These are phyloP conservation scores for Coemansia sp. DNA, from an alignment of 192 early-diverging fungal genomes.

Conservation along the genomic window DNA sequence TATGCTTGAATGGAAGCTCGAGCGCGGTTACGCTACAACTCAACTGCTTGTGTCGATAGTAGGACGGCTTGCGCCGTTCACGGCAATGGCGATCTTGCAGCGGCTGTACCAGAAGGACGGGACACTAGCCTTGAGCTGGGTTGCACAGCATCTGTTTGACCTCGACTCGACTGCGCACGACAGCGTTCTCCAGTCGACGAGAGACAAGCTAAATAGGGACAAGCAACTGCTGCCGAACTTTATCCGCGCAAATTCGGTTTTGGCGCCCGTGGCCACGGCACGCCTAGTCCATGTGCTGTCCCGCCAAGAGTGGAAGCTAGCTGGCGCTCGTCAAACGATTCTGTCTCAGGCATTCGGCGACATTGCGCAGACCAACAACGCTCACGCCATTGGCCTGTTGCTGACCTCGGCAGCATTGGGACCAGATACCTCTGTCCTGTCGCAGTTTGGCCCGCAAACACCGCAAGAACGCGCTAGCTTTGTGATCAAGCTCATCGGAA, in stretches of 20 bases:
- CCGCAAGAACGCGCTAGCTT: constrained; percentile 11
- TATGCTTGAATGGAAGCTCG: constrained; percentile 1
- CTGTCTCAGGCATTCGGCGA: constrained; percentile 15
- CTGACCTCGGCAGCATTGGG: constrained; percentile 28
- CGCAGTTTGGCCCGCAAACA: constrained; percentile 22
- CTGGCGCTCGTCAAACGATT: constrained; percentile 16
- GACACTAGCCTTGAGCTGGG: constrained; percentile 14
- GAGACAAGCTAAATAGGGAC: constrained; percentile 1
- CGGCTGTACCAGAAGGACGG: neutral
- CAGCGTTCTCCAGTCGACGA: constrained; percentile 15
- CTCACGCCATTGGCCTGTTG: constrained; percentile 22
- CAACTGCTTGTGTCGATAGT: neutral
- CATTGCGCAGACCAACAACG: neutral
- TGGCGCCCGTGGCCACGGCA: constrained; percentile 9
- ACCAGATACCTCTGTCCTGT: constrained; percentile 13
- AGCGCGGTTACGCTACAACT: neutral
- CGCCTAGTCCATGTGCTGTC: constrained; percentile 25
- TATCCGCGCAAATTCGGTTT: constrained; percentile 7
- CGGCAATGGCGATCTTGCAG: neutral
- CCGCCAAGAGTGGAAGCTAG: constrained; percentile 21
- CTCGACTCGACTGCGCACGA: constrained; percentile 18
- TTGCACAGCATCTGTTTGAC: constrained; percentile 6
- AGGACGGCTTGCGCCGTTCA: neutral
- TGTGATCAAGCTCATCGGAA: constrained; percentile 9
- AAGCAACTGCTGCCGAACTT: constrained; percentile 1